These are phyloP conservation scores for Colletotrichum siamense DNA, from an alignment of 2,329 filamentous ascomycete species.

Conservation along the genomic window DNA sequence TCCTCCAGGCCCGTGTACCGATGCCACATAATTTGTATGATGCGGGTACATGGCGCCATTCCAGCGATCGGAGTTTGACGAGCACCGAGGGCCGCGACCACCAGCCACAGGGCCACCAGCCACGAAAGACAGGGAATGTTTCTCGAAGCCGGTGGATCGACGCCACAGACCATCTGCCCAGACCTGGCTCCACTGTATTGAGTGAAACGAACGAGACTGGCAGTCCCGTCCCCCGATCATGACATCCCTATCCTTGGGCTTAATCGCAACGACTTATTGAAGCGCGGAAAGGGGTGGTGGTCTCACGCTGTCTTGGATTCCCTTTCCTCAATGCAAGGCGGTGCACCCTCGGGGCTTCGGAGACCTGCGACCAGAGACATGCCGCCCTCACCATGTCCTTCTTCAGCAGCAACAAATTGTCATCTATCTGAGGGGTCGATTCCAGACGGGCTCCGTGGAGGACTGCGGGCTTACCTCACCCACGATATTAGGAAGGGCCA, in stretches of 20 bases:
- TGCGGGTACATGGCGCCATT: background rate
- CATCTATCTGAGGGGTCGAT: background rate
- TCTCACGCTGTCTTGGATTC: constrained; percentile 4
- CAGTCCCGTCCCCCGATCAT: background rate
- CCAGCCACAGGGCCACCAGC: background rate
- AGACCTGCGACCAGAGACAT: background rate
- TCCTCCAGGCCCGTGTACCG: background rate
- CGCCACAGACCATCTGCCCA: background rate
- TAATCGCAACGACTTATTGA: constrained; percentile 5
- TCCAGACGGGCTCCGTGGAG: background rate
- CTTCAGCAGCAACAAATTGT: background rate
- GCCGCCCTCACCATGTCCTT: background rate
- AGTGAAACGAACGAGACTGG: constrained; percentile 14
- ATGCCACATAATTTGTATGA: background rate
- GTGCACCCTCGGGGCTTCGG: constrained; percentile 5
- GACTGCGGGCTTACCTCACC: background rate
- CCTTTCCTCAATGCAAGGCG: background rate
- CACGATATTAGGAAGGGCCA: background rate
- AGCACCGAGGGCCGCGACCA: constrained; percentile 1
- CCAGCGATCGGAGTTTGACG: constrained; percentile 12
- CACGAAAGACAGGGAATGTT: background rate
- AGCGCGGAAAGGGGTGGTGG: background rate
- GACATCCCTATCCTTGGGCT: constrained; percentile 1
- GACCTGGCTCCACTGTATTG: background rate
- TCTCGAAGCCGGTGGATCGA: background rate